phyloP scores from a whole-genome alignment of 108 stramenopile genomes.

The Cyclotella distinguenda region DNA sequence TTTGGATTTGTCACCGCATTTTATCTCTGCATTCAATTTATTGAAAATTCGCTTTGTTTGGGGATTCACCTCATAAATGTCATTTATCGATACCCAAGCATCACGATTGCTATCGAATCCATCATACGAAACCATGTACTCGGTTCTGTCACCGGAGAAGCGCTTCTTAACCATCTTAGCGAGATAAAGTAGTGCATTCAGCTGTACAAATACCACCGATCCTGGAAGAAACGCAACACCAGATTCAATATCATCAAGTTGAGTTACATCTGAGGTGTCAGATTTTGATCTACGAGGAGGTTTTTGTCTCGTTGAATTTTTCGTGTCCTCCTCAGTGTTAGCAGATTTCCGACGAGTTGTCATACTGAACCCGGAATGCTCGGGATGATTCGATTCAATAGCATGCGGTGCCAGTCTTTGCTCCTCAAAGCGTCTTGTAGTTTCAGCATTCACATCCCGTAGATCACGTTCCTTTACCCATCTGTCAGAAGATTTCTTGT shows the following conservation, averaged over 20 bases:
- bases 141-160: slow-evolving; percentile 36
- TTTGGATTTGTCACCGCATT: slow-evolving; percentile 10
- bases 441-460: slow-evolving; percentile 37
- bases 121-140: slow-evolving; percentile 48
- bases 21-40: slow-evolving; percentile 26
- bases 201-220: slow-evolving; percentile 46
- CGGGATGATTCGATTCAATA: slow-evolving; percentile 6
- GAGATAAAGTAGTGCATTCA: slow-evolving; percentile 40
- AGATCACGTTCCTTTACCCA: slow-evolving; percentile 50
- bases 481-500: slow-evolving; percentile 48
- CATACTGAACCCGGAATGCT: slow-evolving; percentile 1
- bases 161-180: slow-evolving; percentile 55
- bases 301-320: slow-evolving; percentile 6
- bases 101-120: slow-evolving; percentile 41
- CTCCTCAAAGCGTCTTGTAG: slow-evolving; percentile 39
- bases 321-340: neutral
- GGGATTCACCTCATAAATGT: slow-evolving; percentile 51
- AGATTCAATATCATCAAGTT: slow-evolving; percentile 31
- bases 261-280: slow-evolving; percentile 25
- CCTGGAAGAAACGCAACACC: slow-evolving; percentile 53
- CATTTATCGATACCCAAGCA: slow-evolving; percentile 49
- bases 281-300: slow-evolving; percentile 23
- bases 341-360: slow-evolving; percentile 1
- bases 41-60: slow-evolving; percentile 49
- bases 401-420: slow-evolving; percentile 22